Evolutionary conservation across 192 early-diverging fungal genomes (phyloP).

Genomic region (Entomortierella chlamydospora): DNA sequence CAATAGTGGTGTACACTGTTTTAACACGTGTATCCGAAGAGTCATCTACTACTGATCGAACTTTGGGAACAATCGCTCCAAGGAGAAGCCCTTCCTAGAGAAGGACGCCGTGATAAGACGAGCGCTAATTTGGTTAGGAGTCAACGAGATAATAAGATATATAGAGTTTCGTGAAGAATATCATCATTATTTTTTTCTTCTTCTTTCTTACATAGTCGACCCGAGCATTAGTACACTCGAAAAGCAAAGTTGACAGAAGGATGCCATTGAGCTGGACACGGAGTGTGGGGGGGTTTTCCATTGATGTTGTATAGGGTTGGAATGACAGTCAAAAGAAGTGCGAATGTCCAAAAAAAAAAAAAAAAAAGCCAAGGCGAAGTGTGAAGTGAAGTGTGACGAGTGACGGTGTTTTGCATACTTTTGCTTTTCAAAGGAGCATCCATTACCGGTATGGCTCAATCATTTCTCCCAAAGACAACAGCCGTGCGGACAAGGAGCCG

Average conservation of each 20-base stretch:
- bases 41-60: slow-evolving; percentile 41
- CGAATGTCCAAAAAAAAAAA: background rate
- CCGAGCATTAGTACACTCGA: slow-evolving; percentile 50
- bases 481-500: too few relatives aligned
- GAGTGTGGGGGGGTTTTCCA: slow-evolving; percentile 17
- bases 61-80: slow-evolving; percentile 29
- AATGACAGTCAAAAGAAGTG: background rate
- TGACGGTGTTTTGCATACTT: background rate
- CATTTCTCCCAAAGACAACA: too few relatives aligned
- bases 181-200: too few relatives aligned
- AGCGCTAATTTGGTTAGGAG: too few relatives aligned
- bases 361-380: background rate
- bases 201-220: slow-evolving; percentile 37
- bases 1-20: slow-evolving; percentile 33
- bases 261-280: slow-evolving; percentile 44
- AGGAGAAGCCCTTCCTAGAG: slow-evolving; percentile 43
- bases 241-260: slow-evolving; percentile 43
- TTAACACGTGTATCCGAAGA: slow-evolving; percentile 34
- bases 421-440: background rate
- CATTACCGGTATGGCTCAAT: too few relatives aligned
- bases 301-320: background rate
- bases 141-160: background rate
- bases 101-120: too few relatives aligned
- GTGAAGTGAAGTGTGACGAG: background rate
- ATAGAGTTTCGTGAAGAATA: too few relatives aligned